Conservation (phyloP, 2,329 filamentous ascomycete genomes). For the Cercospora zeae-maydis region DNA sequence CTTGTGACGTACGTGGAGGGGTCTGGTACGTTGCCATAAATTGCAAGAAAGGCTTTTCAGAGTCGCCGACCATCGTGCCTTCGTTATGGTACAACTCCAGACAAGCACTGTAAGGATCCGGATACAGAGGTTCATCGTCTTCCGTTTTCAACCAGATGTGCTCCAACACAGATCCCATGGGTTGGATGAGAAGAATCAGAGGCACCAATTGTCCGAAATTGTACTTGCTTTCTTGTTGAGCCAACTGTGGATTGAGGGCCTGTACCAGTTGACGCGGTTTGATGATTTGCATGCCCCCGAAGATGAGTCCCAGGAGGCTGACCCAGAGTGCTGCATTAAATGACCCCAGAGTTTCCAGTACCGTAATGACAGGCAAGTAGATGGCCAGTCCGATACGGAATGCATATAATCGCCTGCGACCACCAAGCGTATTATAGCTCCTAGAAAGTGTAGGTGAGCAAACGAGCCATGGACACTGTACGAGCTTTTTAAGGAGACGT, state of each 20-base stretch:
- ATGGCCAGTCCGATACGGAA: slow-evolving; percentile 17
- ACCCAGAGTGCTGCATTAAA: slow-evolving; percentile 28
- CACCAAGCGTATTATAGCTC: slow-evolving; percentile 11
- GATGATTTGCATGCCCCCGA: slow-evolving; percentile 27
- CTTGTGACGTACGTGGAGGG: slow-evolving; percentile 9
- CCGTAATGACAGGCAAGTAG: slow-evolving; percentile 14
- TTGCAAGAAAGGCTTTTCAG: slow-evolving; percentile 13
- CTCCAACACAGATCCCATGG: slow-evolving; percentile 23
- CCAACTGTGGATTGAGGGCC: slow-evolving; percentile 9
- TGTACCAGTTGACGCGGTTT: slow-evolving; percentile 20
- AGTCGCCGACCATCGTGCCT: not conserved
- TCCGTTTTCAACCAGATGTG: slow-evolving; percentile 15
- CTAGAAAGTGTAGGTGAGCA: not conserved
- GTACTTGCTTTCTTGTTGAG: slow-evolving; percentile 12
- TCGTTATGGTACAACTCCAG: slow-evolving; percentile 1
- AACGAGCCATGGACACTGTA: no score
- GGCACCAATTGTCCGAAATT: slow-evolving; percentile 30
- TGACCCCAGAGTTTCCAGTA: slow-evolving; percentile 24
- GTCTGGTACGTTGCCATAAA: slow-evolving; percentile 18
- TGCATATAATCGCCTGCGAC: slow-evolving; percentile 9
- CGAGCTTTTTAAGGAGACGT: no score
- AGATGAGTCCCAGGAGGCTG: slow-evolving; percentile 25
- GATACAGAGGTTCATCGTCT: slow-evolving; percentile 13
- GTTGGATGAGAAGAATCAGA: slow-evolving; percentile 27
- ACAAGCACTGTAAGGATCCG: slow-evolving; percentile 12